phyloP scores from a whole-genome alignment of 768 basidiomycete genomes.

The Tricholoma bakamatsutake region DNA sequence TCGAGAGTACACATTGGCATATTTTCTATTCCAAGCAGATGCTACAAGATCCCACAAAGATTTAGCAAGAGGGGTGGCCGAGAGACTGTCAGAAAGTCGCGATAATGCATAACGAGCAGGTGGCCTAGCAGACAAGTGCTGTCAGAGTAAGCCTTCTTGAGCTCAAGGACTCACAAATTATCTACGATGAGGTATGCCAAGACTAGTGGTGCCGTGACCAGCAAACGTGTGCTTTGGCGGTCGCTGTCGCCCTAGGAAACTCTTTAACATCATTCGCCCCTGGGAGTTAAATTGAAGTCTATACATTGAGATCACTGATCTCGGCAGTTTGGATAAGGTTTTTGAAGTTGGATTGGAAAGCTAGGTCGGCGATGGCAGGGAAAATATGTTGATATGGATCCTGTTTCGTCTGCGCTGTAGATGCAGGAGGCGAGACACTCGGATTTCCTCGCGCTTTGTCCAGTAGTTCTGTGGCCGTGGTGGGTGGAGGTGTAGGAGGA shows the following conservation, averaged over 20 bases:
- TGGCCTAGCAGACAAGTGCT: slow-evolving; percentile 31
- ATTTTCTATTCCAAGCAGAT: slow-evolving; percentile 48
- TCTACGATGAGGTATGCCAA: slow-evolving; percentile 61
- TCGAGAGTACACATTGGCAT: slow-evolving; percentile 49
- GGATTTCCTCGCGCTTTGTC: slow-evolving; percentile 38
- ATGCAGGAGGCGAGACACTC: slow-evolving; percentile 10
- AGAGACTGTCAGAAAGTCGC: slow-evolving; percentile 47
- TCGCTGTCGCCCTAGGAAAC: slow-evolving; percentile 24
- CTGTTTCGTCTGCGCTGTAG: slow-evolving; percentile 15
- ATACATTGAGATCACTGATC: slow-evolving; percentile 46
- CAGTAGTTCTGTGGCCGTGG: slow-evolving; percentile 48
- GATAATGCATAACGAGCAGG: slow-evolving; percentile 53
- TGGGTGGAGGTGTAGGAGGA: slow-evolving; percentile 60
- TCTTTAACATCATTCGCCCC: not conserved
- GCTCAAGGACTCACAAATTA: slow-evolving; percentile 44
- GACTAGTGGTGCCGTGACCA: slow-evolving; percentile 54
- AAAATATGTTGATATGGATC: slow-evolving; percentile 43
- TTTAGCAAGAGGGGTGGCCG: slow-evolving; percentile 37
- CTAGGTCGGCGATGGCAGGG: slow-evolving; percentile 38
- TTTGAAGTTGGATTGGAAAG: slow-evolving; percentile 34
- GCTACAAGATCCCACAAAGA: slow-evolving; percentile 41
- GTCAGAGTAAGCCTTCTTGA: not conserved
- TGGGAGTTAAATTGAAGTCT: not conserved
- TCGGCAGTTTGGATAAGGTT: slow-evolving; percentile 46
- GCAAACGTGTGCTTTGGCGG: slow-evolving; percentile 37